Evolutionary conservation across 805 yeast species (phyloP), one percentile per base, ranked within the genome.

Genomic region (Naumovozyma baii): DNA sequence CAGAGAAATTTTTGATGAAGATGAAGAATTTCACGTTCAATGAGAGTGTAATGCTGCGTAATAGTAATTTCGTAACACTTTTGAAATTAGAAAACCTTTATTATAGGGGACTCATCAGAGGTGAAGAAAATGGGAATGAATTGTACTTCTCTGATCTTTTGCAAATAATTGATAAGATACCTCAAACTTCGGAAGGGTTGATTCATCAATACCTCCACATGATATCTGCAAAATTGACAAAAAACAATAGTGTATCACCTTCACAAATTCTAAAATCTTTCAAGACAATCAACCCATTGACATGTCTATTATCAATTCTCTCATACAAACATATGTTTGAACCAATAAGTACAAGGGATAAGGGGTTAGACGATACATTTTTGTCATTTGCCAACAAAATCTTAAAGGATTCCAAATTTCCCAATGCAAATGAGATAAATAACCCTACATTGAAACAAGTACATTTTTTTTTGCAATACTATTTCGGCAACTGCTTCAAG

Each of bases 351-450:
- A 7, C 26, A 7, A 7, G 26, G 10, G 7, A 7, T 22, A 10
- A 22, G 10, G 7, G 26, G 26, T 22, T 22, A 22, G 26, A 22
- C 10, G 26, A 10, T 22, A 22, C 10, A 10, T 22, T 22, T 22
- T 10, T 22, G 7, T 22, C 26, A 7, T 22, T 22, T 7, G 52
- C 52, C 9, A 36, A 47, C 1, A 14, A 29, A 3, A 12, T 61
- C 1, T 33, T 67, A 15, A 39, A 53, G 2, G 34, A 47, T 0
- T 44, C 64, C 2, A 50, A 52, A 7, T 74, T 74, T 44, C 80
- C 80, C 0, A 58, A 53, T 22, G 74, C 78, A 2, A 56, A 62
- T 9, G 67, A 64, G 39, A 3, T 38, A 37, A 54, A 59, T 47
- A 42, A 64, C 47, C 32, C 31, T 18, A 38, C 51, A 39, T 36